These are phyloP conservation scores for Phytophthora brassicae DNA, from an alignment of 352 stramenopile species.

Conservation along the genomic window DNA sequence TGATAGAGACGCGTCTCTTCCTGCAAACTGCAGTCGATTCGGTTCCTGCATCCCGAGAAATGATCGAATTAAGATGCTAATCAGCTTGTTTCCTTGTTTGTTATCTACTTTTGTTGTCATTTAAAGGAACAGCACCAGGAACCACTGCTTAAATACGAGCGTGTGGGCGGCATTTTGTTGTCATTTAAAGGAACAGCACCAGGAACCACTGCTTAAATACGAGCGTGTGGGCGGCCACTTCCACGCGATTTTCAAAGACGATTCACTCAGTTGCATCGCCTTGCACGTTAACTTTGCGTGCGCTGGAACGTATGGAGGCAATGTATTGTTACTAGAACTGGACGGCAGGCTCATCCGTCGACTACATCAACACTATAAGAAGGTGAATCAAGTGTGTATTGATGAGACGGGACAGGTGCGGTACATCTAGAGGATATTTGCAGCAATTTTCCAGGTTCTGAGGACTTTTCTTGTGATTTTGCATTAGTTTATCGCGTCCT, in stretches of 20 bases:
- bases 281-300: slow-evolving; percentile 83
- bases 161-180: slow-evolving; percentile 49
- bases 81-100: slow-evolving; percentile 6
- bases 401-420: slow-evolving; percentile 74
- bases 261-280: slow-evolving; percentile 81
- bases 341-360: slow-evolving; percentile 77
- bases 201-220: slow-evolving; percentile 86
- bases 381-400: slow-evolving; percentile 85
- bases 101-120: not conserved
- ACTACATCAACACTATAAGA: slow-evolving; percentile 88
- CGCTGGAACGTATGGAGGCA: slow-evolving; percentile 75
- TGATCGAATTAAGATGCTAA: slow-evolving; percentile 9
- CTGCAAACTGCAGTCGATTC: not conserved
- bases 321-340: slow-evolving; percentile 78
- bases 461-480: slow-evolving; percentile 7
- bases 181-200: slow-evolving; percentile 10
- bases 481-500: slow-evolving; percentile 79
- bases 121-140: slow-evolving; percentile 32
- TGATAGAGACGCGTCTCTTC: not conserved
- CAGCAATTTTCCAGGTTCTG: not conserved
- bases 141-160: slow-evolving; percentile 87
- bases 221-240: slow-evolving; percentile 85
- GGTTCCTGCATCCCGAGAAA: slow-evolving; percentile 7
- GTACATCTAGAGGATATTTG: not conserved
- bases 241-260: slow-evolving; percentile 85